phyloP scores from a whole-genome alignment of 257 asterid species.

The Solanum etuberosum region DNA sequence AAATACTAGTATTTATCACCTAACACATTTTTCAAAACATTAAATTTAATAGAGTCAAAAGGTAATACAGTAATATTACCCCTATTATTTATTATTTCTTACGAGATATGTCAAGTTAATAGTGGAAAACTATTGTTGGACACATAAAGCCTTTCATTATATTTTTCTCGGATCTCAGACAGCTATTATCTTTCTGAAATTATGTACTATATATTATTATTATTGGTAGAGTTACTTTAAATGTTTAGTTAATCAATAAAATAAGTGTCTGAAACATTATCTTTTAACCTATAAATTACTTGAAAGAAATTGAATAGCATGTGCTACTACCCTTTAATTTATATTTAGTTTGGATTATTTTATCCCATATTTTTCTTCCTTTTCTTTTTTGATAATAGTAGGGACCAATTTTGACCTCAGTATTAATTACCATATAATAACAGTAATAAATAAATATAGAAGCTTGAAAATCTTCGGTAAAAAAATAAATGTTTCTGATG shows the following conservation, averaged over 20 bases:
- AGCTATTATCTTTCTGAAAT: neutral
- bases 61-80: no score
- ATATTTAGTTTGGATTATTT: neutral
- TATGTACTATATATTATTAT: neutral
- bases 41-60: no score
- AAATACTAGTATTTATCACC: no score
- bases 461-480: neutral
- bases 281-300: neutral
- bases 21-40: no score
- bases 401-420: neutral
- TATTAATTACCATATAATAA: neutral
- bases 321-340: neutral
- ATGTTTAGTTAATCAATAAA: neutral
- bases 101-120: neutral
- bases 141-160: neutral
- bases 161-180: neutral
- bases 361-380: neutral
- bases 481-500: accelerated
- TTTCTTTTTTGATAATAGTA: neutral
- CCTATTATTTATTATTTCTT: neutral
- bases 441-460: neutral
- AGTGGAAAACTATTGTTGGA: accelerated
- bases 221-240: neutral
- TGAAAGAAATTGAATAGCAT: neutral
- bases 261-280: neutral